Conservation (phyloP, 2,329 filamentous ascomycete species). For the Albifimbria verrucaria region DNA sequence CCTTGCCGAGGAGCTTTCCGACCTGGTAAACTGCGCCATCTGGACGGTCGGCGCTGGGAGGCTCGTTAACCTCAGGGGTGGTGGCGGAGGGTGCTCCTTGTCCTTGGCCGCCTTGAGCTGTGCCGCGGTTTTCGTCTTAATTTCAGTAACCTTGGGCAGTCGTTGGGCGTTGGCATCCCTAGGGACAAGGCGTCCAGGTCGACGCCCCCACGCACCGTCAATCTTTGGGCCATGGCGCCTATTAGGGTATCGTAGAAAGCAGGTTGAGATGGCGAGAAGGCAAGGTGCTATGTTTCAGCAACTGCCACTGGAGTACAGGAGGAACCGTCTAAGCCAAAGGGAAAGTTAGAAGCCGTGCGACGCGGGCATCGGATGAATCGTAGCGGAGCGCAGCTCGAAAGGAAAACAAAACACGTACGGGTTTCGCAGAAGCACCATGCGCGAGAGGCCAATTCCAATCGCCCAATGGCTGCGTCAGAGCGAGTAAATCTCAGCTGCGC, state of each 20-base stretch:
- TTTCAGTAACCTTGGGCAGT: slow-evolving; percentile 42
- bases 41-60: slow-evolving; percentile 64
- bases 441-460: slow-evolving; percentile 15
- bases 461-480: neutral
- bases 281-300: neutral
- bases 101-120: slow-evolving; percentile 57
- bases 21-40: slow-evolving; percentile 72
- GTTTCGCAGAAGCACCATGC: slow-evolving; percentile 22
- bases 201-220: slow-evolving; percentile 45
- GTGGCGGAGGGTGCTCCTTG: slow-evolving; percentile 64
- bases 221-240: slow-evolving; percentile 43
- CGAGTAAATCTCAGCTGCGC: neutral
- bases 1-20: slow-evolving; percentile 72
- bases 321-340: no score
- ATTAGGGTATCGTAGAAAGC: neutral
- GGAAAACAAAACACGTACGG: slow-evolving; percentile 23
- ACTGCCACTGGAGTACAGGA: neutral
- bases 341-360: no score
- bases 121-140: slow-evolving; percentile 50
- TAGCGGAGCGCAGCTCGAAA: no score
- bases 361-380: no score
- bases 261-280: slow-evolving; percentile 7
- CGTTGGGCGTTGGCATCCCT: slow-evolving; percentile 62
- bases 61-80: slow-evolving; percentile 59
- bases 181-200: slow-evolving; percentile 62